Percentiles rank a stretch among this genome's conserved stretches.
These are phyloP conservation scores for Ashbya aceris DNA, from an alignment of 1,139 yeast genomes.

Conservation along the genomic window DNA sequence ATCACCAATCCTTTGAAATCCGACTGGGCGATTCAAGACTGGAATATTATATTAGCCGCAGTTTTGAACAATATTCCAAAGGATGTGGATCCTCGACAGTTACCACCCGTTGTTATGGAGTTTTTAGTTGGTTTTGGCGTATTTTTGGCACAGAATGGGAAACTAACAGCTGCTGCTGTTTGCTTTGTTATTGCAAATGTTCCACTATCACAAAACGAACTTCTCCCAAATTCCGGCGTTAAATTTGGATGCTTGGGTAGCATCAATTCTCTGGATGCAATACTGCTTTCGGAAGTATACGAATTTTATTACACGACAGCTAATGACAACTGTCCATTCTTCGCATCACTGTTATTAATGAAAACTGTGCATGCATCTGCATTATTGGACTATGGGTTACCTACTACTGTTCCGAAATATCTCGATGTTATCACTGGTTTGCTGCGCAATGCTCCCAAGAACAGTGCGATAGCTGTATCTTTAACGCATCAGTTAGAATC, in stretches of 20 bases:
- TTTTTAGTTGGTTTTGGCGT: conserved; percentile 50
- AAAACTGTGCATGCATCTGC: conserved; percentile 26
- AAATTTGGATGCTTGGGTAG: conserved; percentile 21
- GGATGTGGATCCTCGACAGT: conserved; percentile 25
- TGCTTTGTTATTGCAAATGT: conserved; percentile 43
- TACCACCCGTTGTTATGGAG: conserved; percentile 35
- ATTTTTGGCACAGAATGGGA: conserved; percentile 36
- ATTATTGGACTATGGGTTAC: conserved; percentile 23
- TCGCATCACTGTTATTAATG: conserved; percentile 18
- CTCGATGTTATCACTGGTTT: conserved; percentile 18
- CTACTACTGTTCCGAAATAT: conserved; percentile 24
- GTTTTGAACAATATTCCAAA: conserved; percentile 24
- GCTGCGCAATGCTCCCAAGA: conserved; percentile 20
- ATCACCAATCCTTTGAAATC: conserved; percentile 33
- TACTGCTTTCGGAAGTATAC: conserved; percentile 46
- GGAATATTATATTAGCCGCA: conserved; percentile 44
- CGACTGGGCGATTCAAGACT: conserved; percentile 42
- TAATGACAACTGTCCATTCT: conserved; percentile 19
- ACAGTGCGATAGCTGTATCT: conserved; percentile 14
- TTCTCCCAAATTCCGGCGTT: conserved; percentile 18
- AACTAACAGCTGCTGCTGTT: conserved; percentile 36
- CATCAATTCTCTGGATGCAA: conserved; percentile 20
- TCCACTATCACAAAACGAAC: conserved; percentile 32
- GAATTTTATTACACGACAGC: conserved; percentile 36
- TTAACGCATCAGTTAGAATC: conserved; percentile 17